Percentiles rank a stretch among this genome's conserved stretches.
These are phyloP conservation scores for Saturnispora kantuleensis DNA, from an alignment of 805 yeast species.

Conservation along the genomic window DNA sequence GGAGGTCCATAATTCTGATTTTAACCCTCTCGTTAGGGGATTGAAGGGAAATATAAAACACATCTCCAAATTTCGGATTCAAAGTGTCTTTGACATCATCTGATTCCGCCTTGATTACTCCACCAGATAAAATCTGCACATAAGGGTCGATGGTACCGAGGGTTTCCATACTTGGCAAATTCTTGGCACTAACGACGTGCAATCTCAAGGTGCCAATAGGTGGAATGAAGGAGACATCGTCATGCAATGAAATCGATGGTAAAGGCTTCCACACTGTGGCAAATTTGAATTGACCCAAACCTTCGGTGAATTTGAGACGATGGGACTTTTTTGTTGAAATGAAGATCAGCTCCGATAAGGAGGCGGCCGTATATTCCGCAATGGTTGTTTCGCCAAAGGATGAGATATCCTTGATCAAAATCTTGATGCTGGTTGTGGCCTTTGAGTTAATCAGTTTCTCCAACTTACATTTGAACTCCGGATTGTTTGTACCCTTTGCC, in stretches of 20 bases:
- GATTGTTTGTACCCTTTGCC: constrained; percentile 60
- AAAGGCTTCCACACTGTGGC: constrained; percentile 65
- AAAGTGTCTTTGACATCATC: constrained; percentile 41
- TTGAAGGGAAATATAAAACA: constrained; percentile 48
- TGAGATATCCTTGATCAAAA: constrained; percentile 54
- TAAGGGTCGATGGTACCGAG: constrained; percentile 74
- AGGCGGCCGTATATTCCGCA: constrained; percentile 41
- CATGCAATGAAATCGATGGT: constrained; percentile 39
- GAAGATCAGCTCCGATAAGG: constrained; percentile 42
- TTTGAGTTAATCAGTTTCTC: constrained; percentile 58
- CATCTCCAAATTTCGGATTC: constrained; percentile 52
- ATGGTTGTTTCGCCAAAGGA: constrained; percentile 39
- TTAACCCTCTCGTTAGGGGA: constrained; percentile 51
- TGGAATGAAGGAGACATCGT: constrained; percentile 35
- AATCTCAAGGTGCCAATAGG: constrained; percentile 62
- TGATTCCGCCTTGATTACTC: constrained; percentile 47
- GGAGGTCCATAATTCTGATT: constrained; percentile 58
- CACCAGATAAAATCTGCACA: constrained; percentile 48
- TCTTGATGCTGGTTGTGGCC: constrained; percentile 41
- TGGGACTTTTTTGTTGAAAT: constrained; percentile 43
- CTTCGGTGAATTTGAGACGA: constrained; percentile 36
- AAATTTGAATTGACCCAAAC: constrained; percentile 46
- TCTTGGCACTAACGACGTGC: constrained; percentile 43
- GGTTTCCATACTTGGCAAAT: constrained; percentile 47
- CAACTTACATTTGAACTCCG: constrained; percentile 55